phyloP scores from a whole-genome alignment of 2,329 filamentous ascomycete species.

The Nemania abortiva region DNA sequence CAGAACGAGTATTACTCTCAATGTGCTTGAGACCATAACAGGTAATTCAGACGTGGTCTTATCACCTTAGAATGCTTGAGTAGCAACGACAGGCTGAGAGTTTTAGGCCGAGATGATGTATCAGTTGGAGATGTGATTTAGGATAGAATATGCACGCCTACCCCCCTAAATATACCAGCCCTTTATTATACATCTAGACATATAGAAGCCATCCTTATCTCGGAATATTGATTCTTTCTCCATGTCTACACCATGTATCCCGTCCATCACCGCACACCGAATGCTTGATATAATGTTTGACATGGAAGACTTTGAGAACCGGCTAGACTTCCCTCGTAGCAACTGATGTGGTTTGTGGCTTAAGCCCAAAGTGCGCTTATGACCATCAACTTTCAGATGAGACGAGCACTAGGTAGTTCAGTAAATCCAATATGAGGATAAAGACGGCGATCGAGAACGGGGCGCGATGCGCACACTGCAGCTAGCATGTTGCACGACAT shows the following conservation, averaged over 20 bases:
- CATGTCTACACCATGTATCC: not conserved
- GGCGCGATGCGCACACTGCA: too few species aligned
- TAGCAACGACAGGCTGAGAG: not conserved
- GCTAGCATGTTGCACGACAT: too few species aligned
- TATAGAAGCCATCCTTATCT: not conserved
- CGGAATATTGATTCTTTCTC: not conserved
- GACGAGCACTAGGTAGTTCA: too few species aligned
- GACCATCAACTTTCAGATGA: too few species aligned
- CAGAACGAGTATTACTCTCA: slow-evolving; percentile 36
- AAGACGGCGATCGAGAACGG: too few species aligned
- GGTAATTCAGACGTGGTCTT: not conserved
- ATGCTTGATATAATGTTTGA: not conserved
- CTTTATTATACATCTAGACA: not conserved
- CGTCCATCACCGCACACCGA: not conserved
- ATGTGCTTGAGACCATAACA: slow-evolving; percentile 5
- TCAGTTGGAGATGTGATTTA: not conserved
- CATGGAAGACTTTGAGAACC: not conserved
- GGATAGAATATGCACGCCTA: not conserved
- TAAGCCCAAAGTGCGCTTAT: too few species aligned
- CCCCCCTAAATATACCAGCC: too few species aligned
- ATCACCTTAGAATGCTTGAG: too few species aligned
- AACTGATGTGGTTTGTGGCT: too few species aligned
- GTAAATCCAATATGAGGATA: too few species aligned
- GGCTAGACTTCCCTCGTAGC: too few species aligned
- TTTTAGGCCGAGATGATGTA: not conserved